Evolutionary conservation across 1,284 basidiomycete genomes (phyloP).

Genomic region (Leccinum solheimii): DNA sequence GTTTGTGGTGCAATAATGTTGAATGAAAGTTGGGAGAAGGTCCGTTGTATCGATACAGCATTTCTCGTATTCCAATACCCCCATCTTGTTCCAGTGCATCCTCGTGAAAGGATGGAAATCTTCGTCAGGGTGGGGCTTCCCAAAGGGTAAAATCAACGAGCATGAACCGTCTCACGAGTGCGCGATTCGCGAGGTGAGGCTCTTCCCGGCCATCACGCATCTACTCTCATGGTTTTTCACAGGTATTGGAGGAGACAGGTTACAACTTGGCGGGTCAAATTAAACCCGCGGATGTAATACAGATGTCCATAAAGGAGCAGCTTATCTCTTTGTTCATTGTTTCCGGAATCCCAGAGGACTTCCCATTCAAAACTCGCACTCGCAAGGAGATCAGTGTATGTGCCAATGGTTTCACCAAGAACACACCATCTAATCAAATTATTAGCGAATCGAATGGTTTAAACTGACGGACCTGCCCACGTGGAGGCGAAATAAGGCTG

Average conservation of each 20-base stretch:
- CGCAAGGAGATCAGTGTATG: constrained; percentile 98
- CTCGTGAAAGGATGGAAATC: constrained; percentile 98
- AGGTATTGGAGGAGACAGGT: constrained; percentile 95
- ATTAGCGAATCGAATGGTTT: constrained; percentile 97
- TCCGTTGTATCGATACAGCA: constrained; percentile 33
- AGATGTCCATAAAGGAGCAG: constrained; percentile 88
- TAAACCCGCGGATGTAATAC: constrained; percentile 72
- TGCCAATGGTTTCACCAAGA: constrained; percentile 13
- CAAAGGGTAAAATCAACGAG: constrained; percentile 98
- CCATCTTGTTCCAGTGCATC: constrained; percentile 59
- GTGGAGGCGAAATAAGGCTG: constrained; percentile 81
- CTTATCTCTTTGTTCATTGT: constrained; percentile 92
- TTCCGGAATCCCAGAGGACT: constrained; percentile 87
- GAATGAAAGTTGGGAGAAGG: constrained; percentile 91
- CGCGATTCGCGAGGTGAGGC: constrained; percentile 84
- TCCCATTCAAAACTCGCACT: constrained; percentile 89
- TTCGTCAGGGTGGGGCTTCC: constrained; percentile 96
- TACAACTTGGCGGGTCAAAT: constrained; percentile 80
- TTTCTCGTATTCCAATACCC: constrained; percentile 9
- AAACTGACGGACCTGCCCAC: constrained; percentile 87
- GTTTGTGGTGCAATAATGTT: constrained; percentile 99
- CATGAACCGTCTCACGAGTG: constrained; percentile 82
- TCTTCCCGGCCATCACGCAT: background rate
- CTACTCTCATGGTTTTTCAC: constrained; percentile 9
- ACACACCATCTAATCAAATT: constrained; percentile 15